A percentile compares a stretch with the other conserved stretches of the same genome.
Evolutionary conservation across 73 alveolate genomes (phyloP).

Genomic region (Uronychia setigera): DNA sequence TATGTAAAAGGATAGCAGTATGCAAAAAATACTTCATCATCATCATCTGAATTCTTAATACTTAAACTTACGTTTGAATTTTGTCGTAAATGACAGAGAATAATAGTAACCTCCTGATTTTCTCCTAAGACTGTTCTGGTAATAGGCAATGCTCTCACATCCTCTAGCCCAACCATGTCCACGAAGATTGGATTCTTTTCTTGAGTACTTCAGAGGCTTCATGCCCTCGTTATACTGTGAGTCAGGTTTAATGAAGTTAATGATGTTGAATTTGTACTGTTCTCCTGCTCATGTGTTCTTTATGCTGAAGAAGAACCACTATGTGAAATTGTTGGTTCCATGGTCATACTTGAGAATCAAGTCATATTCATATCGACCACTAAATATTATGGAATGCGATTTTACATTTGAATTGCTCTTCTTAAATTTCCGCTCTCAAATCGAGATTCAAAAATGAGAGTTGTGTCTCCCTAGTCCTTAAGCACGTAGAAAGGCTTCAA

Average conservation of each 20-base stretch:
- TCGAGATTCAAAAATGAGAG: constrained; percentile 96
- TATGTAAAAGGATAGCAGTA: constrained; percentile 97
- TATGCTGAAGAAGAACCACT: constrained; percentile 98
- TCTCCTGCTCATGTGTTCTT: constrained; percentile 93
- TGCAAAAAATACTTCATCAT: constrained; percentile 80
- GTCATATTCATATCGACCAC: constrained; percentile 89
- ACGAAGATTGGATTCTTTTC: constrained; percentile 37
- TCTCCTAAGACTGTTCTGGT: constrained; percentile 24
- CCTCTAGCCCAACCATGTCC: constrained; percentile 29
- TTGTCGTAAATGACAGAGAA: constrained; percentile 13
- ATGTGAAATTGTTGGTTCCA: constrained; percentile 78
- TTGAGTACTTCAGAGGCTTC: constrained; percentile 75
- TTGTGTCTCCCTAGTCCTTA: constrained; percentile 79
- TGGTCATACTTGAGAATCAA: constrained; percentile 96
- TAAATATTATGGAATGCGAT: not conserved
- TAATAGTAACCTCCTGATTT: constrained; percentile 49
- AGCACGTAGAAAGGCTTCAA: constrained; percentile 74
- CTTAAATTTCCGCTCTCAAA: constrained; percentile 99
- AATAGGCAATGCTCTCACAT: constrained; percentile 12
- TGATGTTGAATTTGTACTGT: constrained; percentile 94
- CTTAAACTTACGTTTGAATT: constrained; percentile 3
- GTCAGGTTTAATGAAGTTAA: constrained; percentile 81
- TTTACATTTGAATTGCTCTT: constrained; percentile 83
- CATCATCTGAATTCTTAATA: not conserved
- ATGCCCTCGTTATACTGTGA: constrained; percentile 80